Conservation (phyloP, 2,329 filamentous ascomycete species). For the Stachybotrys chartarum region DNA sequence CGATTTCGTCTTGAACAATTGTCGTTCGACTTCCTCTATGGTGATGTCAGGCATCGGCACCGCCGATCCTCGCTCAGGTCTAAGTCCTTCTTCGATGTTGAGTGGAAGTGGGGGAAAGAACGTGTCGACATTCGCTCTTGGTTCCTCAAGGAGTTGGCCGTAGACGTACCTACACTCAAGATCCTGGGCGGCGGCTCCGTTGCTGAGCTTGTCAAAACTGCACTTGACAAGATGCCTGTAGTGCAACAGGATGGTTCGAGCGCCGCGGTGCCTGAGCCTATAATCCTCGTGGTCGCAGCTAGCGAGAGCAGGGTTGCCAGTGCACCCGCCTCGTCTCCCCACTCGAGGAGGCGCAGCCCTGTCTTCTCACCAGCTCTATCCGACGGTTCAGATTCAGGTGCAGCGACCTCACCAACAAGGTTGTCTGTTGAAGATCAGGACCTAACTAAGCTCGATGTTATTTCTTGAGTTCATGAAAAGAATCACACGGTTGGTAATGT, state of each 20-base stretch:
- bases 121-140: constrained; percentile 33
- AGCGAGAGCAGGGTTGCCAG: not conserved
- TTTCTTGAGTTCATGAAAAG: not conserved
- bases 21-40: constrained; percentile 10
- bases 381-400: not conserved
- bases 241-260: no score
- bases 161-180: constrained; percentile 38
- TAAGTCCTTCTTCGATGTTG: constrained; percentile 11
- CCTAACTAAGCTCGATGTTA: not conserved
- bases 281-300: not conserved
- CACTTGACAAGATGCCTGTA: not conserved
- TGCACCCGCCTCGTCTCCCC: not conserved
- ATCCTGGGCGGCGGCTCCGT: constrained; percentile 27
- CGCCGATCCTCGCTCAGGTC: constrained; percentile 7
- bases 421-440: not conserved
- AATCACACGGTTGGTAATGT: no score
- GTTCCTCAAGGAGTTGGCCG: constrained; percentile 35
- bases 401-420: not conserved
- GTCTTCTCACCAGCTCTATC: not conserved
- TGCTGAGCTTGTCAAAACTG: constrained; percentile 7
- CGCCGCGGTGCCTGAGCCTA: not conserved
- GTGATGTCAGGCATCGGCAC: constrained; percentile 8
- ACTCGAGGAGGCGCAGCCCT: not conserved
- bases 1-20: constrained; percentile 9
- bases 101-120: constrained; percentile 13